Evolutionary conservation across 208 protist species (phyloP), one percentile per base, ranked within the genome.

Genomic region (Crithidia sp.): DNA sequence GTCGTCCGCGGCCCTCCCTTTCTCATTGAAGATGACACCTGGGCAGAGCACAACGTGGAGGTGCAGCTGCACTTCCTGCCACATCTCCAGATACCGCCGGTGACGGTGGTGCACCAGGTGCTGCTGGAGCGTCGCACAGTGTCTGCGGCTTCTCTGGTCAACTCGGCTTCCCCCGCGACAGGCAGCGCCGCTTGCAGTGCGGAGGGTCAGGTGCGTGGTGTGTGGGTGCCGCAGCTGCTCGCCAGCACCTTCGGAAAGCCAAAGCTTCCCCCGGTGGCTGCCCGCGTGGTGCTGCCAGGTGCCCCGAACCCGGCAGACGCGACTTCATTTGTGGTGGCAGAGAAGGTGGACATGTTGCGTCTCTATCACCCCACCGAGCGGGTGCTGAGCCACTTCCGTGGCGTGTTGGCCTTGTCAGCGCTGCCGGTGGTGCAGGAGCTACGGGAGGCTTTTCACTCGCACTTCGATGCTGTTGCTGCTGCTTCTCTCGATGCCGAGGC

Each of bases 1-100:
- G 82, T 91, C 10, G 28, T 94, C 13, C 68, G 69, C 4, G 53
- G 53, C 8, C 86, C 92, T 8, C 92, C 92, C 4, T 96, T 91
- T 58, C 78, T 92, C 53, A 86, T 96, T 65, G 86, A 93, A 16
- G 92, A 96, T 60, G 79, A 91, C 49, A 90, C 84, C 39, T 96
- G 92, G 92, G 92, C 92, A 28, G 87, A 92, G 64, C 92, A 96
- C 74, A 39, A 86, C 40, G 77, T 96, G 16, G 92, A 96, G 67
- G 74, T 91, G 57, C 80, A 87, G 49, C 57, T 96, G 9, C 70
- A 91, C 74, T 96, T 95, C 71, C 66, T 67, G 13, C 79, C 84
- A 5, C 68, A 68, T 19, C 83, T 95, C 40, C 71, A 63, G 47
- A 87, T 95, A 10, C 79, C 79, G 0, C 88, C 89, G 6, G 76